Evolutionary conservation across 331 rosid species (phyloP).

Genomic region (Prunus yedoensis): DNA sequence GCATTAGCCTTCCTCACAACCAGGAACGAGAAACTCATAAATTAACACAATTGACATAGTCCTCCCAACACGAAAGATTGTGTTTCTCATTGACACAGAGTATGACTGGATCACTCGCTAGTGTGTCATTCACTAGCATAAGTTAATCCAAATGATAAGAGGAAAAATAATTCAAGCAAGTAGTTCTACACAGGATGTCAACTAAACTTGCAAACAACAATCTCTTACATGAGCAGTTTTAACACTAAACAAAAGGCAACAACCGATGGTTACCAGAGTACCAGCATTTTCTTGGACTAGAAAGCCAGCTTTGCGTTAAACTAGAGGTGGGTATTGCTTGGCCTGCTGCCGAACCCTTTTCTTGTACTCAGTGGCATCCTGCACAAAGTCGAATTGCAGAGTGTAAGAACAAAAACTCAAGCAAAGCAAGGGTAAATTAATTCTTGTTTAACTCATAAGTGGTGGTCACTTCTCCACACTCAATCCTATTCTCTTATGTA

Average conservation of each 20-base stretch:
- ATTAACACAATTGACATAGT: conserved; percentile 13
- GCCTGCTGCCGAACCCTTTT: conserved; percentile 87
- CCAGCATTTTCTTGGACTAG: conserved; percentile 20
- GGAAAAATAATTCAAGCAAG: conserved; percentile 34
- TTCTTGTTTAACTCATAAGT: background rate
- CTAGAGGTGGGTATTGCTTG: conserved; percentile 82
- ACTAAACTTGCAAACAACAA: conserved; percentile 36
- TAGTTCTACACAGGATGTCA: conserved; percentile 36
- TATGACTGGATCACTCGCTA: conserved; percentile 32
- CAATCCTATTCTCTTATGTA: conserved; percentile 17
- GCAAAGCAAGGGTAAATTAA: background rate
- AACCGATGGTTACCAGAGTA: conserved; percentile 40
- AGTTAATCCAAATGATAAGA: conserved; percentile 35
- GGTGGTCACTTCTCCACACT: background rate
- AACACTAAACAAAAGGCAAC: conserved; percentile 34
- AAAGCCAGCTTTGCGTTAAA: conserved; percentile 44
- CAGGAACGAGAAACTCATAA: background rate
- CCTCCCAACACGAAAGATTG: conserved; percentile 11
- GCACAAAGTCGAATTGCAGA: conserved; percentile 22
- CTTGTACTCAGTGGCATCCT: conserved; percentile 83
- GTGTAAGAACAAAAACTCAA: background rate
- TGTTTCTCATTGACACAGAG: conserved; percentile 25
- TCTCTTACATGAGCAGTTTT: conserved; percentile 22
- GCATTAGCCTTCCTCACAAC: background rate
- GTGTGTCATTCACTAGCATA: conserved; percentile 46